These are phyloP conservation scores for Pythium dissotocum DNA, from an alignment of 352 stramenopile genomes.

Conservation along the genomic window DNA sequence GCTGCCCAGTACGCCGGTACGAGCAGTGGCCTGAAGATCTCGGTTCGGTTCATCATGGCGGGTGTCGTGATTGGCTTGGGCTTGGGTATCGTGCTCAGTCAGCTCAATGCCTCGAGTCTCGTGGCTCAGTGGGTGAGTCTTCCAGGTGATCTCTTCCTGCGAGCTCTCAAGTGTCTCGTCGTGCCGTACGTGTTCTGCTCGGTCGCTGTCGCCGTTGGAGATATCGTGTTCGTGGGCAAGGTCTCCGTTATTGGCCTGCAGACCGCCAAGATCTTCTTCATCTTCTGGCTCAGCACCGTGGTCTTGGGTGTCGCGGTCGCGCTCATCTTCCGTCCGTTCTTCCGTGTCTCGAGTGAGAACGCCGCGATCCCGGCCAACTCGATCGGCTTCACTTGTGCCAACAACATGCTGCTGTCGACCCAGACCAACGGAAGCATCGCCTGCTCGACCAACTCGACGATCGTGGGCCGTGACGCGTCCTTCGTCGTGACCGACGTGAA, in stretches of 20 bases:
- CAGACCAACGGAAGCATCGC: conserved; percentile 5
- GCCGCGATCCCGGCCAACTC: conserved; percentile 26
- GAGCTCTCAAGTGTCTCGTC: conserved; percentile 61
- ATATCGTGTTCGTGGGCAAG: conserved; percentile 39
- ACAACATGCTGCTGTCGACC: conserved; percentile 36
- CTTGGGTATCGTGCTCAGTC: conserved; percentile 45
- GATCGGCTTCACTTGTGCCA: conserved; percentile 50
- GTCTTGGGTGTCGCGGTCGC: conserved; percentile 50
- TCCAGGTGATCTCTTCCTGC: conserved; percentile 28
- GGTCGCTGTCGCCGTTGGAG: conserved; percentile 69
- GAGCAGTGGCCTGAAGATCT: conserved; percentile 45
- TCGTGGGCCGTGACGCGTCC: neutral
- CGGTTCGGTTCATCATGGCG: conserved; percentile 49
- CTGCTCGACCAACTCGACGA: conserved; percentile 26
- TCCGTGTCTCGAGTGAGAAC: conserved; percentile 31
- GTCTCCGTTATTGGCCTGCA: conserved; percentile 58
- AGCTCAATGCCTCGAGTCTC: conserved; percentile 41
- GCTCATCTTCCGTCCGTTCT: conserved; percentile 53
- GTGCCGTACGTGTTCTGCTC: conserved; percentile 81
- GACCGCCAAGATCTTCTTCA: conserved; percentile 63
- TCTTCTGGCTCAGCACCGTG: conserved; percentile 52
- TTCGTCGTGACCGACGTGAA: conserved; percentile 58
- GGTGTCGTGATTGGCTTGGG: conserved; percentile 44
- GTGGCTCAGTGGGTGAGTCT: conserved; percentile 58
- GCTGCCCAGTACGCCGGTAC: conserved; percentile 39